Base-by-base conservation (phyloP, 768 basidiomycete species). In the Pluteus cervinus region DNA sequence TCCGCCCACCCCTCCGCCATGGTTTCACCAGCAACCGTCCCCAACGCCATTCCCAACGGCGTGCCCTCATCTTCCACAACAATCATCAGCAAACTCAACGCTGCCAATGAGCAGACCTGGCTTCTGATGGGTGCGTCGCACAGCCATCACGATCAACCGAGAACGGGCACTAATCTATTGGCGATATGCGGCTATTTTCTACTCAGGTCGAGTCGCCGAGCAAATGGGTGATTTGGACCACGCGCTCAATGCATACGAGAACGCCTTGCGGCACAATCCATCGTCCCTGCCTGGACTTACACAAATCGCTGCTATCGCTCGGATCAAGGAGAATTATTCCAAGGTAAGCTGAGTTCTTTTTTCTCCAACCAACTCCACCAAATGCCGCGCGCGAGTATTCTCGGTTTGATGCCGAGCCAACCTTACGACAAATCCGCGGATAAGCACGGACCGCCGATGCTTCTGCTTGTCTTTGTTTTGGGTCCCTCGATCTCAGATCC, bases 251-350 rank as follows among this genome's bases (percentile, higher is more conserved):
- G 90, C 92, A 43, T 99, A 97, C 65, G 94, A 98, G 63, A 82
- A 86, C 54, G 93, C 93, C 2, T 73, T 98, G 47, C 81, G 91
- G 62, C 92, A 97, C 68, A 98, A 97, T 54, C 85, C 92, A 52
- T 76, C 79, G 61, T 93, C 88, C 53, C 71, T 94, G 47, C 72
- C 83, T 53, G 92, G 90, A 28, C 78, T 98, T 47, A 91, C 87
- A 25, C 88, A 92, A 57, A 88, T 94, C 28, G 94, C 93, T 54
- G 86, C 88, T 46, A 94, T 97, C 60, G 91, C 89, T 61, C 83
- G 94, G 69, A 89, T 91, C 71, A 90, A 87, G 58, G 94, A 99
- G 64, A 90, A 98, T 61, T 96, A 93, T 63, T 81, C 86, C 63
- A 93, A 90, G 79, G 89, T 89, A 54, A 58, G 73, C 52, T 54